Base-by-base conservation (phyloP, 2,329 filamentous ascomycete species). In the Pyrenochaeta sp. region DNA sequence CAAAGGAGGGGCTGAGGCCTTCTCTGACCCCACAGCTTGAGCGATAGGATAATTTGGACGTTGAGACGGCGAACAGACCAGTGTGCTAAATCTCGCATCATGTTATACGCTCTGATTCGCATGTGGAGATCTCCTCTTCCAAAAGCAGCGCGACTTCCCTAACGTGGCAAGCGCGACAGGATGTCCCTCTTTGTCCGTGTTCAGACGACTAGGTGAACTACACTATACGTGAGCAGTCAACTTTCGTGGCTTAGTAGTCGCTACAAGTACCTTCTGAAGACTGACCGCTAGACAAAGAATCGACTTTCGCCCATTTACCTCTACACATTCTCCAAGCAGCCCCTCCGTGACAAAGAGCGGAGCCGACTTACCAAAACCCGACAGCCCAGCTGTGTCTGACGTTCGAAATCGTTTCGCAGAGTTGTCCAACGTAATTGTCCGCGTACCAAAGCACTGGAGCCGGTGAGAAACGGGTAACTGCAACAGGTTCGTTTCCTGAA, bases 121-220 rank as follows among this genome's bases (percentile, higher is more conserved):
- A 62, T 58, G 59, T 56, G 55, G 52, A 57, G 60, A 52, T 59
- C 60, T 36, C 58, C 54, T 62, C 49, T 51, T 65, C 71, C 71
- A 72, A 75, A 78, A 77, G 65, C 74, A 76, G 74, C 71, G 62
- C 54, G 56, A 58, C 50, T 68, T 64, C 68, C 67, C 19, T 54
- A 59, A 70, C 65, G 71, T 71, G 71, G 73, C 66, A 73, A 72
- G 66, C 62, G 68, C 62, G 60, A 62, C 64, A 71, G 66, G 61
- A 68, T 65, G 69, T 65, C 62, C 63, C 66, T 73, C 75, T 77
- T 78, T 78, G 75, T 78, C 75, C 75, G 74, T 73, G 69, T 73
- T 76, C 71, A 76, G 74, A 64, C 71, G 63, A 65, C 62, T 59
- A 67, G 58, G 62, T 70, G 64, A 66, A 64, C 68, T 71, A 65